Conservation (phyloP, 495 filamentous ascomycete genomes). For the Neurospora sp. region DNA sequence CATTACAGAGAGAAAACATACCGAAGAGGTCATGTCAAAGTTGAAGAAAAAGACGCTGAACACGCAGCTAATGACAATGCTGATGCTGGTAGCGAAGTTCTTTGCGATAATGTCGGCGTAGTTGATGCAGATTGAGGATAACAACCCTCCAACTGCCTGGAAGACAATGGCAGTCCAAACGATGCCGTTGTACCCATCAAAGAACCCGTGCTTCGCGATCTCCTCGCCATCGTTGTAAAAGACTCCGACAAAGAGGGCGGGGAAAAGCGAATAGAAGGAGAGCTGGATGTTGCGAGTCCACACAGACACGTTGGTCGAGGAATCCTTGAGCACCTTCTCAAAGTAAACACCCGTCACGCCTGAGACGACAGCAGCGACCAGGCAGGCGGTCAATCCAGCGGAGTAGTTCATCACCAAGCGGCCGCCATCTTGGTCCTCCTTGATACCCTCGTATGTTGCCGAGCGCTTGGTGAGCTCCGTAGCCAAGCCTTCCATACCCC, state of each 20-base stretch:
- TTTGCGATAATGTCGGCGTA: constrained; percentile 83
- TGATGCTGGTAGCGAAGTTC: constrained; percentile 85
- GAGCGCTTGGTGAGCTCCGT: constrained; percentile 61
- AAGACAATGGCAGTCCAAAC: constrained; percentile 79
- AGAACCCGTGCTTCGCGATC: constrained; percentile 77
- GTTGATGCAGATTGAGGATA: constrained; percentile 75
- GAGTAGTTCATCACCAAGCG: constrained; percentile 58
- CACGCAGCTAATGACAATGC: constrained; percentile 72
- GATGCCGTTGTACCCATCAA: constrained; percentile 82
- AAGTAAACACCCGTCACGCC: constrained; percentile 85
- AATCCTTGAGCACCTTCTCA: constrained; percentile 88
- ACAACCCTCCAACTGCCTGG: constrained; percentile 74
- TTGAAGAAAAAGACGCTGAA: constrained; percentile 80
- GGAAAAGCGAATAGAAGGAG: constrained; percentile 82
- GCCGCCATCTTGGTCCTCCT: constrained; percentile 60
- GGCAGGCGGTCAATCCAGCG: constrained; percentile 67
- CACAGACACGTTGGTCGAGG: constrained; percentile 54
- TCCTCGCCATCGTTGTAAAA: constrained; percentile 75
- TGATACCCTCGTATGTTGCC: constrained; percentile 90
- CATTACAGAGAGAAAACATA: constrained; percentile 36
- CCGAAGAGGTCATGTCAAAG: constrained; percentile 56
- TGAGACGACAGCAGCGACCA: constrained; percentile 66
- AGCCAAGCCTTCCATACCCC: constrained; percentile 28
- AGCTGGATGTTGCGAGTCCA: constrained; percentile 95
- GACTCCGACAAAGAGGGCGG: constrained; percentile 76